Evolutionary conservation across 441 rosid genomes (phyloP), one percentile per base, ranked within the genome.

Genomic region (Eutrema salsugineum): DNA sequence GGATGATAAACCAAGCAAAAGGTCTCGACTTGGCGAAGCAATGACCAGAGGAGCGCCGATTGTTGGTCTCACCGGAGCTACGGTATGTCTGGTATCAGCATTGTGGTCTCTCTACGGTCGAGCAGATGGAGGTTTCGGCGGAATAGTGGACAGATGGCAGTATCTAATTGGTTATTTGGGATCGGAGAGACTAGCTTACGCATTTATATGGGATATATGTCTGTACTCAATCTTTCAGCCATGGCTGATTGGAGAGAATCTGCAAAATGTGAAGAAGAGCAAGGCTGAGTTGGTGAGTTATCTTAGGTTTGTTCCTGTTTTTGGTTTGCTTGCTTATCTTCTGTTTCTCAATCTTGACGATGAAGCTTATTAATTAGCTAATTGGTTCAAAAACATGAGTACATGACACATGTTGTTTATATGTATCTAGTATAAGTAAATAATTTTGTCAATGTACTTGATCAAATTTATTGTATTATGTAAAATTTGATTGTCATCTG

Each of bases 131-230:
- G 66, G 77, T 76, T 90, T 92, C 36, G 96, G 97, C 32, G 74
- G 78, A 76, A 43, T 86, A 50, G 5, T 80, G 53, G 93, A 89
- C 8, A 86, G 96, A 67, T 85, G 81, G 87, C 90, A 87, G 63
- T 94, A 76, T 83, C 36, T 92, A 73, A 59, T 83, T 62, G 74
- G 81, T 68, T 90, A 89, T 78, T 83, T 90, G 35, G 95, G 94
- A 78, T 90, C 96, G 8, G 97, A 94, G 84, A 86, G 99, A 79
- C 72, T 89, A 70, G 97, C 94, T 17, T 90, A 92, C 75, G 97
- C 98, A 17, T 92, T 91, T 84, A 78, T 92, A 40, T 92, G 98
- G 97, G 97, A 94, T 83, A 86, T 94, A 33, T 71, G 83, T 73
- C 78, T 94, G 5, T 91, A 94, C 86, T 82, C 79, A 47, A 65